Evolutionary conservation across 306 rosid genomes (phyloP).

Genomic region (Dalbergia cultrata): DNA sequence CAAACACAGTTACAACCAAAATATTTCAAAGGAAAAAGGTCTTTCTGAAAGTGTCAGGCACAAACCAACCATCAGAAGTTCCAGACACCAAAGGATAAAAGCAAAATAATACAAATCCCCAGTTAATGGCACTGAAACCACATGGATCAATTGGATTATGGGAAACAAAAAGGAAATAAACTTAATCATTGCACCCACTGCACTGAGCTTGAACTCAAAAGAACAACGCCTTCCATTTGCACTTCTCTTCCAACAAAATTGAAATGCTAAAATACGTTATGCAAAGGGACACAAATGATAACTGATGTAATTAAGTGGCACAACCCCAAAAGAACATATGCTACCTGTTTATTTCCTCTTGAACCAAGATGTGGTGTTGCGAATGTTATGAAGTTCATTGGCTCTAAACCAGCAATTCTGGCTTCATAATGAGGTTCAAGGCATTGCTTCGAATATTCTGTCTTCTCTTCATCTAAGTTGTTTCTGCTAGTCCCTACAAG

Average conservation of each 20-base stretch:
- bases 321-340: slow-evolving; percentile 30
- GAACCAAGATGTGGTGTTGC: slow-evolving; percentile 99
- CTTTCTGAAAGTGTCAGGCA: background rate
- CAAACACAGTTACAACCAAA: too few relatives aligned
- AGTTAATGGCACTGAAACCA: slow-evolving; percentile 23
- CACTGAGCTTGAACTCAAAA: slow-evolving; percentile 14
- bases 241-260: background rate
- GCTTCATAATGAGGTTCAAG: slow-evolving; percentile 53
- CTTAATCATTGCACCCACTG: slow-evolving; percentile 5
- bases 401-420: slow-evolving; percentile 87
- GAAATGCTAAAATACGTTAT: slow-evolving; percentile 34
- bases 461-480: slow-evolving; percentile 52
- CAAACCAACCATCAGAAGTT: slow-evolving; percentile 21
- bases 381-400: slow-evolving; percentile 89
- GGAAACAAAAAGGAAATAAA: background rate
- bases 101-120: background rate
- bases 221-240: slow-evolving; percentile 16
- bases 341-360: slow-evolving; percentile 85
- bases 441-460: slow-evolving; percentile 50
- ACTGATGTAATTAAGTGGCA: slow-evolving; percentile 3
- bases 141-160: slow-evolving; percentile 22
- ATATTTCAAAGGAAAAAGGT: background rate
- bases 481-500: slow-evolving; percentile 44
- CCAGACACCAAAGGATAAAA: slow-evolving; percentile 21
- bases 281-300: slow-evolving; percentile 2